These are phyloP conservation scores for Fomitopsis palustris DNA, from an alignment of 1,284 basidiomycete species.

Conservation along the genomic window DNA sequence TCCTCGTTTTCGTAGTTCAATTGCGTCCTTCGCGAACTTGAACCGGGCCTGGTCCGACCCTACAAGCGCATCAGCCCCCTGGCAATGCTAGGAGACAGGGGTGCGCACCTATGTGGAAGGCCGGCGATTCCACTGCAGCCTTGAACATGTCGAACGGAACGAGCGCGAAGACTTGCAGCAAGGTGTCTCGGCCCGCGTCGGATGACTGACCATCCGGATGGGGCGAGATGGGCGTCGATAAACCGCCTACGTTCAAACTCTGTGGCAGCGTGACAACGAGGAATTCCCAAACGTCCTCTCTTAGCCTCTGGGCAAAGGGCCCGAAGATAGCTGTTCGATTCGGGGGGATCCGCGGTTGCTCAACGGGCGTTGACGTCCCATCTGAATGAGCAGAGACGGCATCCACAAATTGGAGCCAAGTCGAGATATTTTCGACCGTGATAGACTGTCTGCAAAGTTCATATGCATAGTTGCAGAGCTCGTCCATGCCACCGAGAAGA, in stretches of 20 bases:
- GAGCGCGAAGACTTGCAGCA: conserved; percentile 69
- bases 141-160: conserved; percentile 83
- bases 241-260: conserved; percentile 38
- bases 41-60: conserved; percentile 83
- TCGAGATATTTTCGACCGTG: conserved; percentile 63
- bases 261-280: conserved; percentile 71
- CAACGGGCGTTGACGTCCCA: conserved; percentile 46
- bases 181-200: conserved; percentile 53
- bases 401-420: conserved; percentile 77
- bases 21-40: conserved; percentile 85
- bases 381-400: conserved; percentile 48
- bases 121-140: conserved; percentile 69
- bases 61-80: conserved; percentile 21
- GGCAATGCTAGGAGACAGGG: background rate
- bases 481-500: conserved; percentile 81
- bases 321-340: conserved; percentile 58
- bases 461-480: conserved; percentile 78
- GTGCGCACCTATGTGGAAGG: conserved; percentile 69
- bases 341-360: conserved; percentile 35
- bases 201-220: conserved; percentile 38
- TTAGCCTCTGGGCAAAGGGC: conserved; percentile 63
- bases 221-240: conserved; percentile 25
- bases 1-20: conserved; percentile 73
- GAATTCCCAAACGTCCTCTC: conserved; percentile 73
- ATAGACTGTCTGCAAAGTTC: conserved; percentile 72